These are phyloP conservation scores for Aegilops umbellulata DNA, from an alignment of 176 grass and related monocot species.

Conservation along the genomic window DNA sequence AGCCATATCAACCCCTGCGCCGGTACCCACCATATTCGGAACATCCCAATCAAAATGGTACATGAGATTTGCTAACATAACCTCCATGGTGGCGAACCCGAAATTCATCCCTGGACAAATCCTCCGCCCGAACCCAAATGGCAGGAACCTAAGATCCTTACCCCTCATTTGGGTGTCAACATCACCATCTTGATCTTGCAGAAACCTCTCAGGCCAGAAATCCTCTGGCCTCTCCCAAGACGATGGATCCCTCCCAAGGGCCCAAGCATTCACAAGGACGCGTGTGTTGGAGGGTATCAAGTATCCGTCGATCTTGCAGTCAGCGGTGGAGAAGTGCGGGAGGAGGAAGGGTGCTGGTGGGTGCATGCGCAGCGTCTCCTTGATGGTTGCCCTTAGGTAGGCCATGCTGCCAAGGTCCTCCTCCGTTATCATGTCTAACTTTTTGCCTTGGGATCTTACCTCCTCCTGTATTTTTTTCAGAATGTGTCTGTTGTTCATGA, in stretches of 20 bases:
- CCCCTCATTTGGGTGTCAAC: neutral
- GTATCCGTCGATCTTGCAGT: no score
- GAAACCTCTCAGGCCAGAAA: no score
- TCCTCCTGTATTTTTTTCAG: no score
- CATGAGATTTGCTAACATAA: neutral
- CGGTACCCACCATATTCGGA: neutral
- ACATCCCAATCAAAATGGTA: neutral
- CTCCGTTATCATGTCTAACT: neutral
- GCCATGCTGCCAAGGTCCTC: no score
- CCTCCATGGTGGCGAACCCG: neutral
- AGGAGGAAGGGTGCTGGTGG: no score
- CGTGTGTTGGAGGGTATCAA: no score
- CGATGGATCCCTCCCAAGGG: no score
- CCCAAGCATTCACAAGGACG: no score
- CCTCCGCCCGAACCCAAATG: neutral
- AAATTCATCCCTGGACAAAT: neutral
- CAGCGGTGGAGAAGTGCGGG: no score
- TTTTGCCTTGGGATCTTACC: neutral
- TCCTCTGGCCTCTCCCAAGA: no score
- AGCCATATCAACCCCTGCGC: neutral
- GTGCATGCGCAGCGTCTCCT: no score
- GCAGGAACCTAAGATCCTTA: neutral
- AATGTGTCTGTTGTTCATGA: neutral
- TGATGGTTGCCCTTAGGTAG: no score
- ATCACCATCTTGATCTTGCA: neutral